Evolutionary conservation across 2,329 filamentous ascomycete species (phyloP).

Genomic region (Fusarium buharicum): DNA sequence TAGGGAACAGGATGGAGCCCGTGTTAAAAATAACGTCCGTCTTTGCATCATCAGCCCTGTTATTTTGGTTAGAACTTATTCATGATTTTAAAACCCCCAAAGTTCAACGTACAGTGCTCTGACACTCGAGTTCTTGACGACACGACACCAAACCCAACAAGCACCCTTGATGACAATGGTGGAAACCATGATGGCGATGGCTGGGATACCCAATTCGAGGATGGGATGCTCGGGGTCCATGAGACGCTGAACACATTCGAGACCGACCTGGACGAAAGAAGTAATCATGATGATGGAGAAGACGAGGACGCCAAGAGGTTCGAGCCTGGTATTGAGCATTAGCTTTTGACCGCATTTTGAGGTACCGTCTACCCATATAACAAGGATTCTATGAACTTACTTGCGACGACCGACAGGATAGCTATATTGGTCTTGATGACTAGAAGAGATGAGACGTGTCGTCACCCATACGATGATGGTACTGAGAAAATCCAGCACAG

Average conservation of each 20-base stretch:
- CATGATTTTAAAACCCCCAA: neutral
- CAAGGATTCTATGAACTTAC: constrained; percentile 45
- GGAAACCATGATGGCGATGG: constrained; percentile 81
- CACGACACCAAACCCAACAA: constrained; percentile 88
- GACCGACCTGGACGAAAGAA: constrained; percentile 80
- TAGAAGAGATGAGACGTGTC: constrained; percentile 72
- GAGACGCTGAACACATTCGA: constrained; percentile 75
- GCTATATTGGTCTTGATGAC: constrained; percentile 76
- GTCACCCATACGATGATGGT: constrained; percentile 85
- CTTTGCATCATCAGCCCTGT: constrained; percentile 62
- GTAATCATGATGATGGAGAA: constrained; percentile 90
- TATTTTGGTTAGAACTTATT: constrained; percentile 10
- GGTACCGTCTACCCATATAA: neutral
- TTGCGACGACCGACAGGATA: constrained; percentile 81
- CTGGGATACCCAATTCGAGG: constrained; percentile 77
- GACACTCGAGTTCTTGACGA: constrained; percentile 87
- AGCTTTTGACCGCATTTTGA: constrained; percentile 16
- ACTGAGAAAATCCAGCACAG: constrained; percentile 81
- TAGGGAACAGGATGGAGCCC: constrained; percentile 87
- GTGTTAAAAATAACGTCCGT: constrained; percentile 91
- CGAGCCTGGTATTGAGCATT: constrained; percentile 62
- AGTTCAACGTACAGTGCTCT: constrained; percentile 72
- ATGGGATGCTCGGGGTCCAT: constrained; percentile 69
- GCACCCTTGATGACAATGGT: constrained; percentile 84
- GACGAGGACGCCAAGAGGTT: constrained; percentile 82